phyloP scores from a whole-genome alignment of 2,329 filamentous ascomycete species.

The Cryphonectria parasitica region DNA sequence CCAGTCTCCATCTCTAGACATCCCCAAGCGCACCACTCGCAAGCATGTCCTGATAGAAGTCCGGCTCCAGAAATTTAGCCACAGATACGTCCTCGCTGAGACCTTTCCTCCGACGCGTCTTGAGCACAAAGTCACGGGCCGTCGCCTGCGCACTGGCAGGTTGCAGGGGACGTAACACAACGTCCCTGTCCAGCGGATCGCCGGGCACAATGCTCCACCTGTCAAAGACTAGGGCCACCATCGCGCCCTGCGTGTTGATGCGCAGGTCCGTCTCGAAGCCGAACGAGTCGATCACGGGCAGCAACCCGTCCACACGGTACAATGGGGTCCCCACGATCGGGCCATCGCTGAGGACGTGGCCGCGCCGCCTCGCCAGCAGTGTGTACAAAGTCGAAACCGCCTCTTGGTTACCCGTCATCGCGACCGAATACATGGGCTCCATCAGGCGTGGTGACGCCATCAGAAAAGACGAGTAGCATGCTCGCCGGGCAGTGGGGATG shows the following conservation, averaged over 20 bases:
- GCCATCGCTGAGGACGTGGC: slow-evolving; percentile 92
- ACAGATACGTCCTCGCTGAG: slow-evolving; percentile 94
- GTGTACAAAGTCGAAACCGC: slow-evolving; percentile 90
- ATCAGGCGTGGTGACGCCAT: slow-evolving; percentile 96
- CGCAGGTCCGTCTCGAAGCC: slow-evolving; percentile 97
- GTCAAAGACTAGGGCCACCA: slow-evolving; percentile 91
- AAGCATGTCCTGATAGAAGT: slow-evolving; percentile 85
- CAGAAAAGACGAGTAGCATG: slow-evolving; percentile 94
- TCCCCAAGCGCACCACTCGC: slow-evolving; percentile 84
- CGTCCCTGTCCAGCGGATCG: slow-evolving; percentile 87
- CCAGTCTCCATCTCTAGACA: slow-evolving; percentile 23
- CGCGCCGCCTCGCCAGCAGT: slow-evolving; percentile 82
- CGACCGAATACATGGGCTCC: slow-evolving; percentile 93
- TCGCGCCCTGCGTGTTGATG: slow-evolving; percentile 94
- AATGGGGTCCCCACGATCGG: slow-evolving; percentile 93
- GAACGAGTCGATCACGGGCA: slow-evolving; percentile 96
- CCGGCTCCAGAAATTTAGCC: slow-evolving; percentile 93
- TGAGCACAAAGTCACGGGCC: slow-evolving; percentile 93
- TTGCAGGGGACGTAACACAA: slow-evolving; percentile 81
- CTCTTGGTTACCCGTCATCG: slow-evolving; percentile 90
- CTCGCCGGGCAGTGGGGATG: slow-evolving; percentile 89
- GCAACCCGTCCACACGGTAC: slow-evolving; percentile 86
- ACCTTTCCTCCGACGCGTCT: slow-evolving; percentile 91
- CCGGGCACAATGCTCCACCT: slow-evolving; percentile 95
- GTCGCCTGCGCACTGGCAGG: slow-evolving; percentile 87